These are phyloP conservation scores for Salvia rosmarinus DNA, from an alignment of 257 asterid genomes.

Conservation along the genomic window DNA sequence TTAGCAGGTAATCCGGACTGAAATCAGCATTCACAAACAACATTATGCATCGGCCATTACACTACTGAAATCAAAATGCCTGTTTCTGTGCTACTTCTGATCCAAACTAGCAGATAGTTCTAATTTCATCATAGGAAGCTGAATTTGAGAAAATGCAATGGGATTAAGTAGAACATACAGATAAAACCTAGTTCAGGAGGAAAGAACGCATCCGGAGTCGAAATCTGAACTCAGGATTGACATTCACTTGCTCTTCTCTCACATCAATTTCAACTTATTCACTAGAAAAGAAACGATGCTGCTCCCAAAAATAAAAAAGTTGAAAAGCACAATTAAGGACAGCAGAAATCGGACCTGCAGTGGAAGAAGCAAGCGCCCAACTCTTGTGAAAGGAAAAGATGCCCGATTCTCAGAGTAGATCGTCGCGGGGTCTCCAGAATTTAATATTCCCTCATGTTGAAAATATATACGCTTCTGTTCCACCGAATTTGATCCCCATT, in stretches of 20 bases:
- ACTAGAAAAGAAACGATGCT: background rate
- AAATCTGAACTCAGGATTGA: background rate
- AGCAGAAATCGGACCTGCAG: background rate
- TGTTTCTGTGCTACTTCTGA: slow-evolving; percentile 15
- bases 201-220: background rate
- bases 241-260: background rate
- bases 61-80: slow-evolving; percentile 12
- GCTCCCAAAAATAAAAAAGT: background rate
- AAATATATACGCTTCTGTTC: no score
- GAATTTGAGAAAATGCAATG: background rate
- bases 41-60: background rate
- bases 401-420: background rate
- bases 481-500: no score
- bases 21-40: background rate
- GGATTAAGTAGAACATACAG: background rate
- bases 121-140: slow-evolving; percentile 1
- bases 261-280: background rate
- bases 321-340: background rate
- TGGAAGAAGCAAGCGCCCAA: background rate
- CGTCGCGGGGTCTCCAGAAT: background rate
- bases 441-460: no score
- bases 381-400: background rate
- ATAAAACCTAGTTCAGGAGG: background rate
- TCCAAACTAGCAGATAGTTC: background rate
- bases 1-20: background rate